Evolutionary conservation across 2,329 filamentous ascomycete genomes (phyloP), one percentile per base, ranked within the genome.

Genomic region (Xylariaceae sp.): DNA sequence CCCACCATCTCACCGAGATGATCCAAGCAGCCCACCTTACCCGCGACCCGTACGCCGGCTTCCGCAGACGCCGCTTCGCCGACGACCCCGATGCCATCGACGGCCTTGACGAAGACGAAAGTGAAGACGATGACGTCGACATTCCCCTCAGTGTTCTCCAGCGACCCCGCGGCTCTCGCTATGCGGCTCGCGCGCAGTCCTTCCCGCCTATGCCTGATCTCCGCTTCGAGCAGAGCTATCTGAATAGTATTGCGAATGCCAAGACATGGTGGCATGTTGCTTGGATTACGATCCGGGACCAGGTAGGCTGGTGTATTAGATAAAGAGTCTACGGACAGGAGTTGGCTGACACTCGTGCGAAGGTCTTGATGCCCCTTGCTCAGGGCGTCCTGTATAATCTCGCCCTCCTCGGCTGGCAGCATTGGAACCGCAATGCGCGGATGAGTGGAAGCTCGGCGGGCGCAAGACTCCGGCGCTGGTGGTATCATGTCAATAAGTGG

Each of bases 201-300:
- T 70, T 87, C 57, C 83, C 82, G 35, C 83, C 85, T 7, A 82
- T 97, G 70, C 92, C 92, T 3, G 94, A 99, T 76, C 79, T 99
- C 66, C 85, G 94, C 49, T 97, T 97, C 76, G 94, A 99, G 77
- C 94, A 99, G 82, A 97, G 92, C 80, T 99, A 99, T 74, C 82
- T 99, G 57, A 88, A 89, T 68, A 96, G 92, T 76, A 89, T 99
- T 67, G 84, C 88, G 65, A 81, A 85, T 58, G 91, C 92, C 42
- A 84, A 94, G 66, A 86, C 85, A 23, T 92, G 87, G 86, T 87
- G 88, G 78, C 85, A 85, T 72, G 84, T 99, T 37, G 81, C 84
- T 6, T 89, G 88, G 78, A 93, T 99, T 67, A 99, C 94, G 15
- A 74, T 89, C 42, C 82, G 90, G 70, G 94, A 99, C 75, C 94